Percentiles rank a stretch among this genome's conserved stretches.
Evolutionary conservation across 805 yeast genomes (phyloP).

Genomic region (Myxozyma vanderwaltii): DNA sequence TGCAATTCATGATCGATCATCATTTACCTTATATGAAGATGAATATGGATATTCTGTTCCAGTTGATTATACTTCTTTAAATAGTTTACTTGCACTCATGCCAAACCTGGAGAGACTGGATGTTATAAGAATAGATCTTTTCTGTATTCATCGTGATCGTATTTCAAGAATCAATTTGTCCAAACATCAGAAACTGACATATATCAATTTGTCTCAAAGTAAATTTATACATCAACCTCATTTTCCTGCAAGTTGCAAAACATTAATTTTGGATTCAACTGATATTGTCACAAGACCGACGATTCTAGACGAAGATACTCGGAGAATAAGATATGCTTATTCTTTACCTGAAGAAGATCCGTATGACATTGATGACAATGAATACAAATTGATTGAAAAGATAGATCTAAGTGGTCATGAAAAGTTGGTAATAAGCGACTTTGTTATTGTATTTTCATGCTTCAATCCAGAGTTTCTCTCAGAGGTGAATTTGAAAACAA

Average conservation of each 20-base stretch:
- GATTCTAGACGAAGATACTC: background rate
- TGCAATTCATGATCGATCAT: slow-evolving; percentile 1
- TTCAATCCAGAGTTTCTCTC: slow-evolving; percentile 9
- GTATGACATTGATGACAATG: background rate
- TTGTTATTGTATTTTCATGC: background rate
- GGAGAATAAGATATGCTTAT: slow-evolving; percentile 1
- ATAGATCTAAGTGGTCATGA: slow-evolving; percentile 4
- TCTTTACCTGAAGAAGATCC: slow-evolving; percentile 5
- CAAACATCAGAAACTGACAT: background rate
- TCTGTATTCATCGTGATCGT: background rate
- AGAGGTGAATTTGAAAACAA: slow-evolving; percentile 5
- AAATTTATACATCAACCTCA: background rate
- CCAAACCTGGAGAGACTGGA: slow-evolving; percentile 7
- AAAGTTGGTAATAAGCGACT: background rate
- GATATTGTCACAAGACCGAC: background rate
- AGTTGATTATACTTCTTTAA: background rate
- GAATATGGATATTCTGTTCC: background rate
- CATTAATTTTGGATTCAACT: slow-evolving; percentile 1
- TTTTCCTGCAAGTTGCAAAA: slow-evolving; percentile 4
- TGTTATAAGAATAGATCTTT: background rate
- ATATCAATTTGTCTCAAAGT: slow-evolving; percentile 13
- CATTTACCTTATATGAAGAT: background rate
- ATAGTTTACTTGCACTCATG: slow-evolving; percentile 5
- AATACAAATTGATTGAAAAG: slow-evolving; percentile 7
- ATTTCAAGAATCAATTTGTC: background rate